Percentiles rank a stretch among this genome's conserved stretches.
Conservation (phyloP, 164 flowering plant species). For the Nelumbo lutea region DNA sequence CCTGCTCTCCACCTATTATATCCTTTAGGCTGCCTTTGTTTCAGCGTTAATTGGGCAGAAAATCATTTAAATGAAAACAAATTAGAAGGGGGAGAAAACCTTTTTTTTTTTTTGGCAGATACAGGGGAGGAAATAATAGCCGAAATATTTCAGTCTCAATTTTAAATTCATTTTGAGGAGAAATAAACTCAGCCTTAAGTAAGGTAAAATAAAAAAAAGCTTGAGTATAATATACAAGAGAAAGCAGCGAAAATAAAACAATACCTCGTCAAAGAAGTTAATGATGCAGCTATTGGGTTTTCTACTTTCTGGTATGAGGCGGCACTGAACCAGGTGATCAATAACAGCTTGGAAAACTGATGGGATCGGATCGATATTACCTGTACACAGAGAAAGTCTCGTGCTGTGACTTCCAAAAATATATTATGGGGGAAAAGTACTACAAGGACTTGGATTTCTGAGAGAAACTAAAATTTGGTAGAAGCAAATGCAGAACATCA, state of each 20-base stretch:
- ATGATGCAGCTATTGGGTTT: slow-evolving; percentile 89
- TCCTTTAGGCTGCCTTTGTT: too few species aligned
- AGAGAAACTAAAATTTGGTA: background rate
- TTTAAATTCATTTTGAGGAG: too few species aligned
- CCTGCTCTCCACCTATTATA: too few species aligned
- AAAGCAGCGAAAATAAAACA: background rate
- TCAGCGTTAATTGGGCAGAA: too few species aligned
- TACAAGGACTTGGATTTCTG: background rate
- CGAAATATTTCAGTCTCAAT: too few species aligned
- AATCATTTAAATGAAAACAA: too few species aligned
- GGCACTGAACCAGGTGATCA: slow-evolving; percentile 79
- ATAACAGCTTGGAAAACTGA: slow-evolving; percentile 60
- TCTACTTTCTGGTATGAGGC: slow-evolving; percentile 64
- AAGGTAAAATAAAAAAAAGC: background rate
- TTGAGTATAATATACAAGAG: background rate
- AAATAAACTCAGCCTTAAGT: too few species aligned
- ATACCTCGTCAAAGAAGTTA: slow-evolving; percentile 91
- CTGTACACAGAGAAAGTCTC: slow-evolving; percentile 30
- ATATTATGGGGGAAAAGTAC: background rate
- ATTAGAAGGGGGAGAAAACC: too few species aligned
- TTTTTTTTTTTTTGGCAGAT: too few species aligned
- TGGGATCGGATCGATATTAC: slow-evolving; percentile 75
- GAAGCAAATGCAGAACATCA: background rate
- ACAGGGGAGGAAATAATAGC: too few species aligned
- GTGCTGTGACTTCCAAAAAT: background rate